Evolutionary conservation across 2,329 filamentous ascomycete species (phyloP).

Genomic region (Sporothrix protearum): DNA sequence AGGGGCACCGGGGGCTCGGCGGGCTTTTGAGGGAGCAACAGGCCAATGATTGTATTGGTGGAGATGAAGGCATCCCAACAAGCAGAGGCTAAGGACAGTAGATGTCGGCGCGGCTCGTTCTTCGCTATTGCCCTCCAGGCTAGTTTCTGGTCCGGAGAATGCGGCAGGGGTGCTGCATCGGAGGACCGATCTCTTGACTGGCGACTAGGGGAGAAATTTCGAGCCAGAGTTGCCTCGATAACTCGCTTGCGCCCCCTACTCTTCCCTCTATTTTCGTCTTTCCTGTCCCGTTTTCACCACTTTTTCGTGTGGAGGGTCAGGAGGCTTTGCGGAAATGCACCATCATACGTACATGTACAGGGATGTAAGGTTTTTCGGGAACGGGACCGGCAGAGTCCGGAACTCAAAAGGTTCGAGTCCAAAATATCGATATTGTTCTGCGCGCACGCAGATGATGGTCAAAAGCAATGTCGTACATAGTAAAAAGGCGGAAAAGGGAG

Average conservation of each 20-base stretch:
- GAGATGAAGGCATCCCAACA: not conserved
- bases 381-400: not conserved
- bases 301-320: not conserved
- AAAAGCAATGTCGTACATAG: not conserved
- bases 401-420: not conserved
- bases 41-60: not conserved
- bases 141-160: not conserved
- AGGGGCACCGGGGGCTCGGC: not conserved
- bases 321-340: not conserved
- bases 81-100: not conserved
- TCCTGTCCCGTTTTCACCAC: not conserved
- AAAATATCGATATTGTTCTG: not conserved
- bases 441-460: not conserved
- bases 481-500: no score
- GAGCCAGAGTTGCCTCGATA: not conserved
- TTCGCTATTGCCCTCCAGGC: not conserved
- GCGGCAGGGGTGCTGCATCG: conserved; percentile 9
- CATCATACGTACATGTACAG: not conserved
- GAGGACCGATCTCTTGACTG: conserved; percentile 11
- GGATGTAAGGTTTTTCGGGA: not conserved
- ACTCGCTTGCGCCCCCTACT: not conserved
- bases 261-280: not conserved
- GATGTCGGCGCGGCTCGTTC: not conserved
- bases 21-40: not conserved
- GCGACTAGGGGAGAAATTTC: not conserved